Conservation (phyloP, 768 basidiomycete genomes). For the Phylloporus arenicola region DNA sequence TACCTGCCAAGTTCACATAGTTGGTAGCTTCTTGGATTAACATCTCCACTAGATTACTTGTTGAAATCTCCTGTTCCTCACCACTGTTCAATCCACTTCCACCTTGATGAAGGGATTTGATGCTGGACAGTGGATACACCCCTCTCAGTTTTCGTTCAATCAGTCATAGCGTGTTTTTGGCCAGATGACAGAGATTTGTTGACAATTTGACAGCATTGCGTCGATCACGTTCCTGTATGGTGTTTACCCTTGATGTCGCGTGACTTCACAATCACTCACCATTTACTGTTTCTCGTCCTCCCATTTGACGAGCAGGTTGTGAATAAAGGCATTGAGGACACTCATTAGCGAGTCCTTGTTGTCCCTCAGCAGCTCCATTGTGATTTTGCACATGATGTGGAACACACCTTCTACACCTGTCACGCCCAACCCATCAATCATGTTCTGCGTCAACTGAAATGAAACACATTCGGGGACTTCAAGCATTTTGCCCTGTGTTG, state of each 20-base stretch:
- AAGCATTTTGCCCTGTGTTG: conserved; percentile 73
- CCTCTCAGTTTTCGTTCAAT: conserved; percentile 85
- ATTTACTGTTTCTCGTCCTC: conserved; percentile 72
- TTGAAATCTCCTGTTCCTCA: too few relatives aligned
- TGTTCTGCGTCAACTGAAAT: conserved; percentile 89
- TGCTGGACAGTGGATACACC: too few relatives aligned
- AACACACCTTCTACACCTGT: conserved; percentile 93
- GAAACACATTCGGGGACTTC: conserved; percentile 90
- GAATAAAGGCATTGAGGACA: conserved; percentile 93
- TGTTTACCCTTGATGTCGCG: not conserved
- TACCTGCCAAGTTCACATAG: too few relatives aligned
- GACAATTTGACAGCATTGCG: too few relatives aligned
- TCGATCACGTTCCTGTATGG: conserved; percentile 43
- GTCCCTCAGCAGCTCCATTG: conserved; percentile 77
- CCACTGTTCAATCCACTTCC: too few relatives aligned
- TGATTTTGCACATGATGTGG: conserved; percentile 86
- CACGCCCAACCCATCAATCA: conserved; percentile 88
- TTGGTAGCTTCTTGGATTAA: too few relatives aligned
- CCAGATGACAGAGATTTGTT: conserved; percentile 59
- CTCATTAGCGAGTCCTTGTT: conserved; percentile 94
- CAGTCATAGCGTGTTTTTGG: conserved; percentile 68
- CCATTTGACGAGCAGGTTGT: conserved; percentile 97
- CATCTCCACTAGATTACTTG: too few relatives aligned
- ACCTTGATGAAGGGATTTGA: too few relatives aligned
- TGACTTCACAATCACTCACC: conserved; percentile 30